These are phyloP conservation scores for Fraxinus quadrangulata DNA, from an alignment of 257 asterid species.

Conservation along the genomic window DNA sequence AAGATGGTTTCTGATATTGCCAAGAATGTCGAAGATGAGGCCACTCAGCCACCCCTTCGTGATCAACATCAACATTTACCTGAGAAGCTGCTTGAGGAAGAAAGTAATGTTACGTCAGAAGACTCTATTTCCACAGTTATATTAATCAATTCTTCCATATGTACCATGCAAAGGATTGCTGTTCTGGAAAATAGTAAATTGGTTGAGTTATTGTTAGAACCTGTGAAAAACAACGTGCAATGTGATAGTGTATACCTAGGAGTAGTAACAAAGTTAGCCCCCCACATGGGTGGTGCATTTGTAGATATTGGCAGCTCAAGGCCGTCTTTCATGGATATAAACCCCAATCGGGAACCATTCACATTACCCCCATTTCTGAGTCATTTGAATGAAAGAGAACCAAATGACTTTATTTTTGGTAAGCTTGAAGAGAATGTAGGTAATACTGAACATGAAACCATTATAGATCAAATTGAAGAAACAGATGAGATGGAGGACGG, in stretches of 20 bases:
- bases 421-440: constrained; percentile 42
- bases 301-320: constrained; percentile 90
- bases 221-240: constrained; percentile 86
- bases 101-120: constrained; percentile 32
- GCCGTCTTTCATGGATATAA: constrained; percentile 87
- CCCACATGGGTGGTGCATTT: constrained; percentile 97
- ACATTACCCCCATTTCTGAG: constrained; percentile 57
- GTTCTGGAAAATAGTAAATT: constrained; percentile 77
- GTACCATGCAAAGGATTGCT: constrained; percentile 97
- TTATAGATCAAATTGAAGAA: constrained; percentile 53
- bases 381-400: constrained; percentile 44
- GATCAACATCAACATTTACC: constrained; percentile 41
- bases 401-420: constrained; percentile 34
- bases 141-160: constrained; percentile 87
- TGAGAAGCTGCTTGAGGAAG: constrained; percentile 58
- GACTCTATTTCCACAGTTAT: constrained; percentile 68
- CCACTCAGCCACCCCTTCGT: constrained; percentile 31
- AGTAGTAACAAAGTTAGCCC: constrained; percentile 77
- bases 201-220: constrained; percentile 91
- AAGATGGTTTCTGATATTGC: constrained; percentile 31
- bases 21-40: constrained; percentile 32
- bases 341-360: constrained; percentile 66
- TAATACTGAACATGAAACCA: constrained; percentile 44
- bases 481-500: constrained; percentile 65
- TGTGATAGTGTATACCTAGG: constrained; percentile 92